Conservation (phyloP, 805 yeast species). For the Kuraishia capsulata region DNA sequence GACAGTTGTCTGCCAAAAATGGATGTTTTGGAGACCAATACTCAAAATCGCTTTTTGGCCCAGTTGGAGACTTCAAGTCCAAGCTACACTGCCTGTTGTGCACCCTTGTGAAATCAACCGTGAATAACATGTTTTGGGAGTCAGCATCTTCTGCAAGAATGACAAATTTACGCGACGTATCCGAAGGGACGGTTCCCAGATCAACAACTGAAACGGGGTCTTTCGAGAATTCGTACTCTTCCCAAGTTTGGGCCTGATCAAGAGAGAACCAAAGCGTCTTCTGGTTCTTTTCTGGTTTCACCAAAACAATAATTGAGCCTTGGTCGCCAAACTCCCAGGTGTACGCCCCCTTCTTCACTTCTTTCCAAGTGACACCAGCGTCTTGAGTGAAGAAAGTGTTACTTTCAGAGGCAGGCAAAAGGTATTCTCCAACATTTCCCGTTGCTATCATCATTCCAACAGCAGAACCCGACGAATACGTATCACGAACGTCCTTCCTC, state of each 20-base stretch:
- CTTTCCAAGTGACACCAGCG: constrained; percentile 87
- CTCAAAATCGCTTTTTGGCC: constrained; percentile 46
- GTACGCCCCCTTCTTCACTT: constrained; percentile 59
- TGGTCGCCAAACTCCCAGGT: constrained; percentile 98
- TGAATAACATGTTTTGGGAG: constrained; percentile 22
- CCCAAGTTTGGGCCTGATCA: constrained; percentile 79
- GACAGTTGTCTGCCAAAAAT: constrained; percentile 37
- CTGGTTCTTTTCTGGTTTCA: constrained; percentile 47
- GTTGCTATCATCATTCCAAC: constrained; percentile 82
- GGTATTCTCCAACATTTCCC: constrained; percentile 77
- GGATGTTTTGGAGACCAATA: constrained; percentile 58
- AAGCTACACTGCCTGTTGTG: constrained; percentile 47
- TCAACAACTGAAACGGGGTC: constrained; percentile 52
- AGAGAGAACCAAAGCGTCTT: constrained; percentile 54
- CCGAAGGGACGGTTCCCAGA: constrained; percentile 84
- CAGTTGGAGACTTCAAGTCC: constrained; percentile 27
- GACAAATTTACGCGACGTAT: constrained; percentile 73
- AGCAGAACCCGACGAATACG: constrained; percentile 83
- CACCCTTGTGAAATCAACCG: constrained; percentile 49
- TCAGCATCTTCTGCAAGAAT: constrained; percentile 44
- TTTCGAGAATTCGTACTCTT: constrained; percentile 51
- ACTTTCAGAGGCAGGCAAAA: constrained; percentile 37
- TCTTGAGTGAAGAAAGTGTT: constrained; percentile 78
- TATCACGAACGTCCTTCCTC: constrained; percentile 72
- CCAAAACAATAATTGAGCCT: constrained; percentile 77